Base-by-base conservation (phyloP, 192 early-diverging fungal genomes). In the Backusella parvicylindrica region DNA sequence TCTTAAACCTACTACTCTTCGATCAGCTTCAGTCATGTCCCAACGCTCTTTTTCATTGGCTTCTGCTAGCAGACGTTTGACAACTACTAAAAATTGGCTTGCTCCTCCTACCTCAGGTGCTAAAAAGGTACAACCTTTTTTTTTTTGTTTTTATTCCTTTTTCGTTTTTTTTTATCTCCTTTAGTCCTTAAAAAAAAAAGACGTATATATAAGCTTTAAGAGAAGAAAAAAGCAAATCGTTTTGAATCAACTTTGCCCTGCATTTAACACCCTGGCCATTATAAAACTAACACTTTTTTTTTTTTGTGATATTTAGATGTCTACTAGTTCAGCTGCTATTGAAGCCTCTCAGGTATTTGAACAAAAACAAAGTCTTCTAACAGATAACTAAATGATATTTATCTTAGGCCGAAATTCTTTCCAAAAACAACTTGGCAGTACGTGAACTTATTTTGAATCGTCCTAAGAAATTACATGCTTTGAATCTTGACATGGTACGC, bases 401-500 rank as follows among this genome's bases (percentile, higher is more conserved):
- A 9, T 41, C n/a, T 13, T 73, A 73, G 72, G 38, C 36, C 30
- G 72, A 73, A n/a, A 41, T 73, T n/a, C 56, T 73, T 31, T 37
- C 16, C 2, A 56, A 73, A 32, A 73, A 38, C 16, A 73, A 40
- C 12, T 40, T 64, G 37, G 56, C 36, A 15, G 72, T 73, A 15
- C 72, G 72, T 41, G 38, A 64, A 28, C 26, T 77, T 47, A 85
- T 92, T 64, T 83, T 95, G 78, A 95, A 94, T 78, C 83, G 95
- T 21, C 96, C 95, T 2, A 84, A 88, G 67, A 90, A 89, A 12
- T 83, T 95, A 16, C 97, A 99, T 81, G 93, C 96, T 21, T 86
- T 99, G 32, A 95, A 91, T 77, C 79, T 89, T 72, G 82, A 86
- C 50, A 98, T 99, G 97, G 87, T 98, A 50, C 79, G 91, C 32